Base-by-base conservation (phyloP, 1,284 basidiomycete genomes). In the Gymnopus androsaceus region DNA sequence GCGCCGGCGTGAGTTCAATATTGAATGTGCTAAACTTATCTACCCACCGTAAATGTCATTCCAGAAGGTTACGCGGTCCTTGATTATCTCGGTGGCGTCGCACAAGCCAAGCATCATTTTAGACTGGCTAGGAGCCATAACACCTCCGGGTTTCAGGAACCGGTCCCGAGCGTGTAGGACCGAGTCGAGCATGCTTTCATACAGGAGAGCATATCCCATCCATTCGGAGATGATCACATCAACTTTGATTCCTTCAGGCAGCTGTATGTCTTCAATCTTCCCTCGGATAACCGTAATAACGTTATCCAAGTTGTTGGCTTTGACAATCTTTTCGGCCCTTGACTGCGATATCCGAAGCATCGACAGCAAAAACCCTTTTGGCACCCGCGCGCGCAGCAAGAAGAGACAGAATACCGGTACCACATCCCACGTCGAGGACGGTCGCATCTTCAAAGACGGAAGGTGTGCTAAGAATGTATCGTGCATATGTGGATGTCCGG, bases 131-230 rank as follows among this genome's bases (percentile, higher is more conserved):
- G 96, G 96, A 0, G 89, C 94, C 83, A 99, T 87, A n/a, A 98
- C 74, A 1, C 95, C 95, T 4, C 38, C 0, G 72, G 79, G 6
- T 71, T 75, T 77, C 41, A 98, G 78, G 75, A 94, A 98, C 15
- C 87, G 82, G 68, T 97, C 93, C 23, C 95, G 81, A 0, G 95
- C 95, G 55, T 78, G 75, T 9, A 99, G 76, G 5, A 98, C 96
- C 0, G 94, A 97, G 69, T 98, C 95, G 23, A 98, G 82, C 96
- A 98, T 98, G 44, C 90, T 93, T 72, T 99, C 96, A 72, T 98
- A 98, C 21, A 97, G 80, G 23, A 95, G 77, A 33, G 90, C 90
- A 67, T 95, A 95, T 3, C 93, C 93, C 96, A 98, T 98, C 96
- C 96, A 99, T 72, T 99, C 96, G 28, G 92, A 95, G 49, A 98